Evolutionary conservation across 305 asterid genomes (phyloP).

Genomic region (Withania somnifera): DNA sequence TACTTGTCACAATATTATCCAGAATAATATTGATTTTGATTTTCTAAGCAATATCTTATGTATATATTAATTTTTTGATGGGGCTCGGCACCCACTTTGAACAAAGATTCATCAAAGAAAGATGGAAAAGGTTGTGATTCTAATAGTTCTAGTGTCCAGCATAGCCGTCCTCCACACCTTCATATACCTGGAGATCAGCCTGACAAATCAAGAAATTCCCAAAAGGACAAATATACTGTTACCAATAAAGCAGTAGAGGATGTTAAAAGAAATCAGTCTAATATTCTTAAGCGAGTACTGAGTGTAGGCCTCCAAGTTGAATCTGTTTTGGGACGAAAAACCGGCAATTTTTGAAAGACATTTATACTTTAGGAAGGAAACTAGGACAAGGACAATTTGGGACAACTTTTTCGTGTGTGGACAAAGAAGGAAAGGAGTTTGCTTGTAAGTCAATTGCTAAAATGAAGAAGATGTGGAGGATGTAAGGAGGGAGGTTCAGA

Average conservation of each 20-base stretch:
- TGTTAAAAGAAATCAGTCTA: conserved; percentile 19
- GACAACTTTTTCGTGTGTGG: conserved; percentile 35
- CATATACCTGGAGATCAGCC: conserved; percentile 42
- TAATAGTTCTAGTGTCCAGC: conserved; percentile 13
- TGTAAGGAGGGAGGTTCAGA: conserved; percentile 51
- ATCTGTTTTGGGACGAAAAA: conserved; percentile 35
- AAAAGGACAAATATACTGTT: background rate
- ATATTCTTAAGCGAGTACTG: conserved; percentile 27
- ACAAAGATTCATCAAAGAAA: conserved; percentile 26
- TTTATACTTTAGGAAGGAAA: conserved; percentile 36
- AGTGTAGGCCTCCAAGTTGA: conserved; percentile 36
- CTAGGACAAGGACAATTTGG: conserved; percentile 57
- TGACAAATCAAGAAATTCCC: conserved; percentile 29
- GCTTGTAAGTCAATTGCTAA: conserved; percentile 50
- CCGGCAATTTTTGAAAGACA: conserved; percentile 39
- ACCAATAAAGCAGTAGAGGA: conserved; percentile 15
- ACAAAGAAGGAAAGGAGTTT: conserved; percentile 20
- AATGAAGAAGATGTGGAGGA: conserved; percentile 50
- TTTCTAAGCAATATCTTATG: too few species aligned
- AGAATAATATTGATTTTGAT: too few species aligned
- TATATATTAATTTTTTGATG: conserved; percentile 24
- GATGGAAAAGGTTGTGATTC: conserved; percentile 14
- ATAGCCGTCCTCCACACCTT: conserved; percentile 29
- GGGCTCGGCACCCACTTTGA: conserved; percentile 57
- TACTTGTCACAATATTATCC: too few species aligned